phyloP scores from a whole-genome alignment of 2,329 filamentous ascomycete species.

The Chrysoporthe cubensis region DNA sequence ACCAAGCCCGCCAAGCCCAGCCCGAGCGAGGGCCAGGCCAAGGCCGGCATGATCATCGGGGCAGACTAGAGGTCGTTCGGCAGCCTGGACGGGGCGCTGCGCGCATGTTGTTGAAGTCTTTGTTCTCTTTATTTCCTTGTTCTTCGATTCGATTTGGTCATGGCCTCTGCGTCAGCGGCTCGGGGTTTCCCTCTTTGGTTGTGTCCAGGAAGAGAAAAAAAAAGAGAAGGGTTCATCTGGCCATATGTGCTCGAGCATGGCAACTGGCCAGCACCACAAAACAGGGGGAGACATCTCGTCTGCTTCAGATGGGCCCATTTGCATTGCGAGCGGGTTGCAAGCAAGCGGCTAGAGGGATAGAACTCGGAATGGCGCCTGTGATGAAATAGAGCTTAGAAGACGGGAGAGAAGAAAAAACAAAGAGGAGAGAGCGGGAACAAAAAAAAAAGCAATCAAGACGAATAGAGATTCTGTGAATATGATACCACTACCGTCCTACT shows the following conservation, averaged over 20 bases:
- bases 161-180: neutral
- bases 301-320: neutral
- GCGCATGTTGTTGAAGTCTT: neutral
- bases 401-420: neutral
- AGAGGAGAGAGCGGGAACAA: neutral
- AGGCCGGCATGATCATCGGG: neutral
- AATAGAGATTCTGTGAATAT: neutral
- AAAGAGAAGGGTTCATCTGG: neutral
- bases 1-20: conserved; percentile 45
- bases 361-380: neutral
- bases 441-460: conserved; percentile 1
- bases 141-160: neutral
- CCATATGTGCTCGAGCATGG: neutral
- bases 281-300: neutral
- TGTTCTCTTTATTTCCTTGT: neutral
- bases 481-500: neutral
- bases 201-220: neutral
- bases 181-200: neutral
- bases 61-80: conserved; percentile 2
- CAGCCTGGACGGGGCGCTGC: neutral
- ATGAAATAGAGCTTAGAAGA: neutral
- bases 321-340: neutral
- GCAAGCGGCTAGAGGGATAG: conserved; percentile 1
- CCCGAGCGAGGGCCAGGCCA: neutral
- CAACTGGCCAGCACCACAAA: neutral